These are phyloP conservation scores for Heritiera littoralis DNA, from an alignment of 345 rosid species.

Conservation along the genomic window DNA sequence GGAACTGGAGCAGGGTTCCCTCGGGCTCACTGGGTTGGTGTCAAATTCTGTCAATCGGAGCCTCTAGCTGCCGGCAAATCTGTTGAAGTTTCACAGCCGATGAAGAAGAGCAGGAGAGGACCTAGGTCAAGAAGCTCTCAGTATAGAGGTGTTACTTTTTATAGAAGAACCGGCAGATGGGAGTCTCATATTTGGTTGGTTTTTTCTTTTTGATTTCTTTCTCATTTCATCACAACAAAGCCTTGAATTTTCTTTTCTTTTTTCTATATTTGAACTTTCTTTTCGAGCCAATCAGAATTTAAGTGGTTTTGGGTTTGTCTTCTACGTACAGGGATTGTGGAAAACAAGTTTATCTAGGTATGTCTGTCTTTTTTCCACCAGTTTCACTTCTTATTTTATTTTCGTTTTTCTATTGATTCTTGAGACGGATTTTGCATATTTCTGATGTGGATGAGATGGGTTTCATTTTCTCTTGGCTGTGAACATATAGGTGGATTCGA, in stretches of 20 bases:
- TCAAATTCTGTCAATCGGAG: slow-evolving; percentile 66
- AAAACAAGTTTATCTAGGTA: slow-evolving; percentile 98
- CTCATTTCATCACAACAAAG: neutral
- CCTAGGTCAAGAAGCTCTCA: slow-evolving; percentile 98
- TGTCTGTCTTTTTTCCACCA: slow-evolving; percentile 18
- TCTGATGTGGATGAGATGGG: slow-evolving; percentile 25
- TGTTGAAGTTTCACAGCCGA: slow-evolving; percentile 55
- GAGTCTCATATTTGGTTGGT: slow-evolving; percentile 96
- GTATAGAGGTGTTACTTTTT: slow-evolving; percentile 94
- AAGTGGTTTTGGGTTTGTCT: neutral
- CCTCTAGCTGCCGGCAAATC: slow-evolving; percentile 40
- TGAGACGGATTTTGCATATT: neutral
- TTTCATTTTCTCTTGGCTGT: slow-evolving; percentile 2
- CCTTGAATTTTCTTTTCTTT: neutral
- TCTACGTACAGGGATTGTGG: slow-evolving; percentile 90
- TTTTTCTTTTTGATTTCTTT: neutral
- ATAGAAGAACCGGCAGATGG: slow-evolving; percentile 98
- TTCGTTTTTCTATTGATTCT: neutral
- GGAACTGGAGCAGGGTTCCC: slow-evolving; percentile 47
- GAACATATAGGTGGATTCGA: slow-evolving; percentile 86
- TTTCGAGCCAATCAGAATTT: slow-evolving; percentile 18
- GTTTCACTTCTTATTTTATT: neutral
- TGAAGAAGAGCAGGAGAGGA: slow-evolving; percentile 90
- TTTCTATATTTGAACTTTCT: neutral
- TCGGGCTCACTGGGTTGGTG: slow-evolving; percentile 68